Percentiles rank a stretch among this genome's conserved stretches.
phyloP scores from a whole-genome alignment of 2,329 filamentous ascomycete species.

The Aspergillus alliaceus region DNA sequence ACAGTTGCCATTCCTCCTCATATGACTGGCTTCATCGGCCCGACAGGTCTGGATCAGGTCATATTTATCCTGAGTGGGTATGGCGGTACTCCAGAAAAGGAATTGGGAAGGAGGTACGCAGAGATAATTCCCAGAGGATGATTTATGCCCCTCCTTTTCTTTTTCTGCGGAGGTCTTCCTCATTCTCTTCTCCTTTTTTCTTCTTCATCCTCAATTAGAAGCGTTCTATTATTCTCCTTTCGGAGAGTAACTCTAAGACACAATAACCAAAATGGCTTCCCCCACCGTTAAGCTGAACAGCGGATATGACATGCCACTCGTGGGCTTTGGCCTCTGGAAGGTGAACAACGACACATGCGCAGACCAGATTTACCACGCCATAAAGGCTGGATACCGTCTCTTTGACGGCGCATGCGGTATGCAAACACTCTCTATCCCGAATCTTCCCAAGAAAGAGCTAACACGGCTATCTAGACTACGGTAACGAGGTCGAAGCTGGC shows the following conservation, averaged over 20 bases:
- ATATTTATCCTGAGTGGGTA: not conserved
- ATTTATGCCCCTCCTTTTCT: not conserved
- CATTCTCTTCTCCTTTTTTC: not conserved
- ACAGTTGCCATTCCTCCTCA: not conserved
- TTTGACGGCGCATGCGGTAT: conserved; percentile 63
- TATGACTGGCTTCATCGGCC: not conserved
- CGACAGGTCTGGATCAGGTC: not conserved
- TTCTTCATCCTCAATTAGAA: not conserved
- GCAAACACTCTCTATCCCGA: not conserved
- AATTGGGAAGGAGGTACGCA: not conserved
- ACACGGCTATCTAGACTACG: conserved; percentile 64
- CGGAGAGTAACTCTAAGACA: not conserved
- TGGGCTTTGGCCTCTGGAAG: conserved; percentile 69
- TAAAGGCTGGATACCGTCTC: conserved; percentile 61
- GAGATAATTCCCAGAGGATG: not conserved
- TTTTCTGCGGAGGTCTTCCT: not conserved
- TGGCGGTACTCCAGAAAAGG: not conserved
- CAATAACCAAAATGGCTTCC: conserved; percentile 4
- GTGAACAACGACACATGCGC: conserved; percentile 71
- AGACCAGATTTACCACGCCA: conserved; percentile 74
- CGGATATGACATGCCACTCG: conserved; percentile 42
- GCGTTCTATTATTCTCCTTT: too few species aligned
- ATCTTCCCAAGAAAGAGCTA: not conserved
- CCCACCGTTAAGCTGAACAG: conserved; percentile 23
- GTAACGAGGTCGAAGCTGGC: conserved; percentile 77